Evolutionary conservation across 108 stramenopile species (phyloP).

Genomic region (Cyclotella baltica): DNA sequence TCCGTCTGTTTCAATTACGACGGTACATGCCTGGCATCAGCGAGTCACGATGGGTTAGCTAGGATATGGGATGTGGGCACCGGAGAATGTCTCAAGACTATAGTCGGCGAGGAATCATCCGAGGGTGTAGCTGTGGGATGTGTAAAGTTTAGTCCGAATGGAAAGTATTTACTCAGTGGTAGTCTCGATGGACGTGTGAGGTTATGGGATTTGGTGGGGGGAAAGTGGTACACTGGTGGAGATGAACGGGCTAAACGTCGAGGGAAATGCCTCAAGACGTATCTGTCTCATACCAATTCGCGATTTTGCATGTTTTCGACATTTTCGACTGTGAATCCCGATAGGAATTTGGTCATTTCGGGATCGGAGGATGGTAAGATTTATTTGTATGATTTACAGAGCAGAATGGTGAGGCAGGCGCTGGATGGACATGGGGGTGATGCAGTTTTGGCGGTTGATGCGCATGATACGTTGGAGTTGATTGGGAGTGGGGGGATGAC

Average conservation of each 20-base stretch:
- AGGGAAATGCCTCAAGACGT: slow-evolving; percentile 61
- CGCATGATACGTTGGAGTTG: slow-evolving; percentile 78
- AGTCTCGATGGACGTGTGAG: slow-evolving; percentile 84
- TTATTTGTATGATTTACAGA: slow-evolving; percentile 90
- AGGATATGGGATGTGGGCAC: slow-evolving; percentile 96
- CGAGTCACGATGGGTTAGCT: slow-evolving; percentile 92
- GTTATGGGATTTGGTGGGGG: slow-evolving; percentile 74
- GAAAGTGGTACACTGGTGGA: slow-evolving; percentile 5
- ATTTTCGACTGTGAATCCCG: slow-evolving; percentile 71
- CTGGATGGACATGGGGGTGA: slow-evolving; percentile 78
- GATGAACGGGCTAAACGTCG: slow-evolving; percentile 5
- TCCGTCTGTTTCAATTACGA: slow-evolving; percentile 90
- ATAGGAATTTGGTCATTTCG: slow-evolving; percentile 79
- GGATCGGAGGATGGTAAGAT: slow-evolving; percentile 92
- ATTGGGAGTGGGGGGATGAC: slow-evolving; percentile 87
- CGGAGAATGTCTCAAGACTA: slow-evolving; percentile 94
- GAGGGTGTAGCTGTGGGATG: slow-evolving; percentile 82
- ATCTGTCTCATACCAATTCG: slow-evolving; percentile 59
- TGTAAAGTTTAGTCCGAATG: slow-evolving; percentile 92
- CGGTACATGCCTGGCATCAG: slow-evolving; percentile 85
- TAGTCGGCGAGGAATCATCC: slow-evolving; percentile 73
- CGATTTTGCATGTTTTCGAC: slow-evolving; percentile 80
- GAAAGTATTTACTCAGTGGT: slow-evolving; percentile 84
- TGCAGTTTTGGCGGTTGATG: slow-evolving; percentile 82
- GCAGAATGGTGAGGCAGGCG: slow-evolving; percentile 69